Conservation (phyloP, 2,329 filamentous ascomycete genomes). For the Podosphaera xanthii region DNA sequence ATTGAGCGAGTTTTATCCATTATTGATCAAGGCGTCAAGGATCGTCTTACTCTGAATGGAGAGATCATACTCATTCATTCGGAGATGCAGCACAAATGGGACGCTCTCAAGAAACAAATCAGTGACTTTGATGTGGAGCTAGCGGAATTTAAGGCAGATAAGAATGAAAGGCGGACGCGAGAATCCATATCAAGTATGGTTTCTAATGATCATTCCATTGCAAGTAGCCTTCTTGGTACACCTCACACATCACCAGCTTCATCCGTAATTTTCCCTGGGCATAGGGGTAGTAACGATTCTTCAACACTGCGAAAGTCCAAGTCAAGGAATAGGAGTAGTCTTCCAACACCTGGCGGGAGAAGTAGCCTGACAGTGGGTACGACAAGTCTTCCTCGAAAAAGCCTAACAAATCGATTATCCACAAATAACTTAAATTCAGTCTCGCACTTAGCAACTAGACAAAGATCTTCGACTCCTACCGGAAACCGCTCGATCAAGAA, state of each 20-base stretch:
- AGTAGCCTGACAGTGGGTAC: slow-evolving; percentile 20
- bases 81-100: slow-evolving; percentile 69
- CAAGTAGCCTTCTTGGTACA: slow-evolving; percentile 22
- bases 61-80: slow-evolving; percentile 72
- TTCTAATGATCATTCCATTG: slow-evolving; percentile 22
- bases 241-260: slow-evolving; percentile 41
- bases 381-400: slow-evolving; percentile 18
- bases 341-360: slow-evolving; percentile 24
- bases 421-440: slow-evolving; percentile 18
- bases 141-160: slow-evolving; percentile 45
- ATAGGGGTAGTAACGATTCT: slow-evolving; percentile 19
- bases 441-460: slow-evolving; percentile 17
- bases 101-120: slow-evolving; percentile 53
- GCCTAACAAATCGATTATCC: slow-evolving; percentile 16
- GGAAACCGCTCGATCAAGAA: slow-evolving; percentile 22
- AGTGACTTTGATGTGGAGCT: slow-evolving; percentile 51
- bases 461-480: slow-evolving; percentile 28
- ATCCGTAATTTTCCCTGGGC: slow-evolving; percentile 33
- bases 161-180: slow-evolving; percentile 50
- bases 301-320: slow-evolving; percentile 8
- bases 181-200: slow-evolving; percentile 88
- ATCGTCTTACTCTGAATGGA: slow-evolving; percentile 88
- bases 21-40: slow-evolving; percentile 86
- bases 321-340: slow-evolving; percentile 9
- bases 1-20: slow-evolving; percentile 80